Evolutionary conservation across 352 stramenopile genomes (phyloP), one percentile per base, ranked within the genome.

Genomic region (Pythium volutum): DNA sequence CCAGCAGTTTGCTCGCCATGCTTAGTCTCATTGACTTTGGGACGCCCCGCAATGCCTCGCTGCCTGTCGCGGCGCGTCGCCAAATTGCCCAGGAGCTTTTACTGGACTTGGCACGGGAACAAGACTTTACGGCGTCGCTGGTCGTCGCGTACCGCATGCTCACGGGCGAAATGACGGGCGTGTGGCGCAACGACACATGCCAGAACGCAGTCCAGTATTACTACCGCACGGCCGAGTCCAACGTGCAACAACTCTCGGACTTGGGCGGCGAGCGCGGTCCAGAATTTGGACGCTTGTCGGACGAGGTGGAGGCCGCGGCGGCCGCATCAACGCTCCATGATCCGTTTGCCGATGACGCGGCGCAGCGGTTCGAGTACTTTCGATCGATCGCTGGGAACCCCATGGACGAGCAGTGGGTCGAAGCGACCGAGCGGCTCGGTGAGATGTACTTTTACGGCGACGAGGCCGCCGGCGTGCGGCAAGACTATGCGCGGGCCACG

Each of bases 401-500:
- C 0, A 74, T 77, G 49, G 78, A 90, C 45, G 76, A 87, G 9
- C 70, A 82, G 55, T 89, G 74, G 59, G 59, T 72, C 11, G 71
- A 79, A 43, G 84, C 84, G 3, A 81, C 84, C 16, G 73, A 89
- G 26, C 72, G 73, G 26, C 74, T 93, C 12, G 84, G 76, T 9
- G 81, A 90, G 65, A 77, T 84, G 51, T 81, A 88, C 36, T 91
- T 84, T 53, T 90, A 88, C 34, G 84, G 84, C 8, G 79, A 93
- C 42, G 71, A 71, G 1, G 78, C 74, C 12, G 84, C 77, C 20
- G 78, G 81, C 1, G 68, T 93, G 0, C 60, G 60, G 4, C 68
- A 69, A n/a, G 70, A 93, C 43, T 76, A 76, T 14, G 68, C 53
- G 15, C 67, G 69, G 46, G 84, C 81, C 1, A 77, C 76, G 2